Percentiles rank a stretch among this genome's conserved stretches.
Conservation (phyloP, 2,329 filamentous ascomycete genomes). For the Laburnicola sp. region DNA sequence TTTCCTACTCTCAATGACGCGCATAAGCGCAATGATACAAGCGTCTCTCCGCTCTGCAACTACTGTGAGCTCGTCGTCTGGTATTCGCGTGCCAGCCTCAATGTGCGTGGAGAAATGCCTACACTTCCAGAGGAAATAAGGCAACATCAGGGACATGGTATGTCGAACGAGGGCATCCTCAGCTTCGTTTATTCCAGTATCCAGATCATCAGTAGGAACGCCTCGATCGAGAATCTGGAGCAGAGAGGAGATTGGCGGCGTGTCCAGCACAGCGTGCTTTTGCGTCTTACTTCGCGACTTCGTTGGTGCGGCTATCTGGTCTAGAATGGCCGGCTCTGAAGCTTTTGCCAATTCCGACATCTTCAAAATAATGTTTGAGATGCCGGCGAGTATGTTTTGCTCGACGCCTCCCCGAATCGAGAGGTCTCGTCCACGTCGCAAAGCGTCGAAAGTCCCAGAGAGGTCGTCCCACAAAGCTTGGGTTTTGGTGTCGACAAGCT, state of each 20-base stretch:
- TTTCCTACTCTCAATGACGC: constrained; percentile 55
- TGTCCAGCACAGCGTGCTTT: constrained; percentile 29
- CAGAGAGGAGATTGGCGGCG: constrained; percentile 68
- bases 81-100: constrained; percentile 50
- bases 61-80: constrained; percentile 62
- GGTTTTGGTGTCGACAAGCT: constrained; percentile 79
- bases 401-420: constrained; percentile 69
- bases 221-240: constrained; percentile 74
- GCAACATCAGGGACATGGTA: constrained; percentile 74
- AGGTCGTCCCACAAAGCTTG: constrained; percentile 84
- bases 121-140: constrained; percentile 96
- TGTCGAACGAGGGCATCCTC: constrained; percentile 79
- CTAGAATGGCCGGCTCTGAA: constrained; percentile 74
- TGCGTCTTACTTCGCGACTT: constrained; percentile 38
- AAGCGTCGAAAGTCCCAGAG: constrained; percentile 70
- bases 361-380: constrained; percentile 75
- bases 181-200: constrained; percentile 71
- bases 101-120: constrained; percentile 52
- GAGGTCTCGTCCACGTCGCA: constrained; percentile 72
- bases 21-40: constrained; percentile 54
- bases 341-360: constrained; percentile 80
- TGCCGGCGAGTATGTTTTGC: constrained; percentile 65
- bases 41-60: constrained; percentile 56
- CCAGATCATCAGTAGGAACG: constrained; percentile 63
- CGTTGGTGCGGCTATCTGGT: constrained; percentile 56